Conservation (phyloP, 768 basidiomycete genomes). For the Amanita inopinata region DNA sequence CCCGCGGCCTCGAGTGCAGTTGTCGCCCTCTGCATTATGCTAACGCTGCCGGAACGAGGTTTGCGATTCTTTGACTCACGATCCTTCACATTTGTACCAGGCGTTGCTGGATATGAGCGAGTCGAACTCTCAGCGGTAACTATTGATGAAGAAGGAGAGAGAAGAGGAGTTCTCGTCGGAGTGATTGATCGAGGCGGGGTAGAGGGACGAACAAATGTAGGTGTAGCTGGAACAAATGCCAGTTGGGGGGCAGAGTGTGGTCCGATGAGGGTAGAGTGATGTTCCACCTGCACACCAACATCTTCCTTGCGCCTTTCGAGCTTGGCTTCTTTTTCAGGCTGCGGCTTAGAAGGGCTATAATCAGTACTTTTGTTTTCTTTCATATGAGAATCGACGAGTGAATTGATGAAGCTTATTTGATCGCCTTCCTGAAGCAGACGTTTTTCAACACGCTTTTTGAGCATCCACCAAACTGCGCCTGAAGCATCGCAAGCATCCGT, state of each 20-base stretch:
- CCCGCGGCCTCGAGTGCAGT: constrained; percentile 84
- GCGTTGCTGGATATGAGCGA: constrained; percentile 62
- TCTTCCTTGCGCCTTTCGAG: constrained; percentile 23
- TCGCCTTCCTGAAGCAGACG: constrained; percentile 29
- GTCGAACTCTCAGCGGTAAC: constrained; percentile 38
- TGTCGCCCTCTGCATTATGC: constrained; percentile 92
- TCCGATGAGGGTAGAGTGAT: constrained; percentile 15
- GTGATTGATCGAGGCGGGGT: constrained; percentile 47
- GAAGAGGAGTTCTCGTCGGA: constrained; percentile 38
- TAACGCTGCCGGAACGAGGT: constrained; percentile 78
- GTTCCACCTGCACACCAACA: constrained; percentile 39
- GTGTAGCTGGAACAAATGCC: constrained; percentile 71
- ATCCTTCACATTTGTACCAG: constrained; percentile 45
- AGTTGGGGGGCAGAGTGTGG: constrained; percentile 47
- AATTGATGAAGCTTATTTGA: constrained; percentile 6
- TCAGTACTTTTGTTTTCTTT: constrained; percentile 1
- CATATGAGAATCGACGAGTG: constrained; percentile 5
- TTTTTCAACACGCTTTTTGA: constrained; percentile 70
- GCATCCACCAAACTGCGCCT: constrained; percentile 95
- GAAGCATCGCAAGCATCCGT: constrained; percentile 88
- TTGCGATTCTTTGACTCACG: constrained; percentile 49
- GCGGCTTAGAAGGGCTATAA: neutral
- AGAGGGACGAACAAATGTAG: constrained; percentile 40
- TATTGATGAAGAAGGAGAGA: constrained; percentile 46
- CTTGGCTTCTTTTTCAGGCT: constrained; percentile 12